Evolutionary conservation across 1,284 basidiomycete species (phyloP), one percentile per base, ranked within the genome.

Genomic region (Earliella scabrosa): DNA sequence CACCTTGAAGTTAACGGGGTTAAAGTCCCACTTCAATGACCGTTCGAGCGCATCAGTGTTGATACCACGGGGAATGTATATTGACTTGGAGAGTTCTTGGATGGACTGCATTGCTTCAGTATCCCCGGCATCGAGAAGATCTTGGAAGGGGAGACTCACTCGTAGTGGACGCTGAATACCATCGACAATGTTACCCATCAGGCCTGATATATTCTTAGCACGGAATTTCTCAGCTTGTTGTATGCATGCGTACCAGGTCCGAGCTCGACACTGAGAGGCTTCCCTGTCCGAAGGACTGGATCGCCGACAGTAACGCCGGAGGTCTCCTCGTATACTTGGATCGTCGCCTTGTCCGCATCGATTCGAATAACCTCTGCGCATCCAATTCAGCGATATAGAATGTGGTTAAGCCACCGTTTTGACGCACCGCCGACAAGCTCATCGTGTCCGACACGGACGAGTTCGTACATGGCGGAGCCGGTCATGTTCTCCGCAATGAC

Each of bases 271-370:
- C 92, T 95, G 54, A 99, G 85, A 35, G 97, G 97, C 75, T 99
- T 99, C 58, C 97, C 97, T 40, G 97, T 99, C 57, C 96, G 84
- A 69, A 99, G 78, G 14, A 99, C 97, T 53, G 97, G 97, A 79
- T 99, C 97, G 41, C 97, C 97, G 55, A 99, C 95, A 16, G 95
- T 97, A 50, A 99, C 94, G 65, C 96, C 95, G 48, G 96, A 96
- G 4, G 95, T 98, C 80, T 98, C 96, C 74, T 98, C 97, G 72
- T 99, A 99, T n/a, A 99, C 97, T 76, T 99, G 97, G 63, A 99
- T 98, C 8, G 97, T 99, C 49, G 94, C 92, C 77, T 98, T 95
- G 77, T 97, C 96, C 57, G 87, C 87, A 68, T 98, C 95, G 76
- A 98, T 97, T 70, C 96, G 86, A 67, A 98, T 98, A 68, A 98